A percentile compares a stretch with the other conserved stretches of the same genome.
Conservation (phyloP, 2,329 filamentous ascomycete species). For the Talaromyces sp. region DNA sequence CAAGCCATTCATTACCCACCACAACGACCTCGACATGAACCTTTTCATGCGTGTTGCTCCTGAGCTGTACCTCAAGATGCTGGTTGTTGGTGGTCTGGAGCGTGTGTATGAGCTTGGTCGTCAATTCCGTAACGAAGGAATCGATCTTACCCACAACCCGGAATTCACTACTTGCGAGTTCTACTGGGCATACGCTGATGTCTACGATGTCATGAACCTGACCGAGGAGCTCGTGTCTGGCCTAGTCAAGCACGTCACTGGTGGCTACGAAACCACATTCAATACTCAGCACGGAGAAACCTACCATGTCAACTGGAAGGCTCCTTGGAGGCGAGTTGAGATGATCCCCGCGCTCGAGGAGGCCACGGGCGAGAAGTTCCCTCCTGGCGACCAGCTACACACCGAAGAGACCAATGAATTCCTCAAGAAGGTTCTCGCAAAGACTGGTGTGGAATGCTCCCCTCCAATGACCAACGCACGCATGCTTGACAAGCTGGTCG, state of each 20-base stretch:
- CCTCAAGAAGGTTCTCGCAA: slow-evolving; percentile 76
- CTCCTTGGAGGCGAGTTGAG: slow-evolving; percentile 85
- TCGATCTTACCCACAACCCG: slow-evolving; percentile 92
- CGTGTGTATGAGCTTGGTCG: slow-evolving; percentile 93
- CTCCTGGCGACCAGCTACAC: slow-evolving; percentile 80
- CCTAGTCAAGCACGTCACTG: slow-evolving; percentile 83
- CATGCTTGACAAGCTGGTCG: slow-evolving; percentile 92
- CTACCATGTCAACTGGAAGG: slow-evolving; percentile 93
- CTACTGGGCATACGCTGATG: slow-evolving; percentile 88
- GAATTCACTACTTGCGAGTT: slow-evolving; percentile 98
- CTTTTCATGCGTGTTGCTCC: slow-evolving; percentile 94
- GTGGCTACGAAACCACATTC: slow-evolving; percentile 78
- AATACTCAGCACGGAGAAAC: slow-evolving; percentile 79
- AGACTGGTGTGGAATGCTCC: slow-evolving; percentile 83
- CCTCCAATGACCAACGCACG: slow-evolving; percentile 88
- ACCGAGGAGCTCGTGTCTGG: slow-evolving; percentile 91
- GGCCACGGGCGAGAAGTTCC: slow-evolving; percentile 88
- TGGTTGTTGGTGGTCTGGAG: slow-evolving; percentile 88
- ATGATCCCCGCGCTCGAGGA: slow-evolving; percentile 95
- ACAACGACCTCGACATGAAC: slow-evolving; percentile 93
- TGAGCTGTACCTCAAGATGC: slow-evolving; percentile 94
- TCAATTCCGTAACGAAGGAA: slow-evolving; percentile 91
- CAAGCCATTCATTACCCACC: slow-evolving; percentile 88
- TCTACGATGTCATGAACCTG: slow-evolving; percentile 83
- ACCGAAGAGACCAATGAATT: slow-evolving; percentile 85